These are phyloP conservation scores for Chlorella sp. DNA, from an alignment of 139 green algal species.

Conservation along the genomic window DNA sequence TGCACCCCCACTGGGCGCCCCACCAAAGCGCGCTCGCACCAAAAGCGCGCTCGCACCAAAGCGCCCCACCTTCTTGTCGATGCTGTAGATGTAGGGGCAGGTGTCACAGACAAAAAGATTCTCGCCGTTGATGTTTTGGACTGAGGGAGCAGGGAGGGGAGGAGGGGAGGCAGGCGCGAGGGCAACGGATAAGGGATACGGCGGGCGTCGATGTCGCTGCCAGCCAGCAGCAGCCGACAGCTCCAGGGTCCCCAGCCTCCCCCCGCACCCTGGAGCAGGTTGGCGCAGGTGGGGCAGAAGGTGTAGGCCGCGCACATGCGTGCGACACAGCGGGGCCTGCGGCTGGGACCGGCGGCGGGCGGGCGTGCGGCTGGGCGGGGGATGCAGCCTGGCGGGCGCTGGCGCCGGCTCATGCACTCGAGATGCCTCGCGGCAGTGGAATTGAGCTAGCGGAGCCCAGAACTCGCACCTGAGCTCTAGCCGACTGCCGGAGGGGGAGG, in stretches of 20 bases:
- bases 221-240: not conserved
- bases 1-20: not conserved
- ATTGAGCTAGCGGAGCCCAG: too few relatives aligned
- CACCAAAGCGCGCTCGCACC: not conserved
- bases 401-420: too few relatives aligned
- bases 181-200: not conserved
- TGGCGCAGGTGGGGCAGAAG: constrained; percentile 89
- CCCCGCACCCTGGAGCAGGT: constrained; percentile 77
- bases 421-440: too few relatives aligned
- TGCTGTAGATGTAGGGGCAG: constrained; percentile 86
- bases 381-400: too few relatives aligned
- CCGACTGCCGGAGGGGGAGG: too few relatives aligned
- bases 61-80: constrained; percentile 63
- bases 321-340: not conserved
- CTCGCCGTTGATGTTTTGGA: constrained; percentile 62
- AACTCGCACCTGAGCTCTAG: too few relatives aligned
- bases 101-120: constrained; percentile 79
- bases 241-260: not conserved
- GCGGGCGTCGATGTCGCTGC: not conserved
- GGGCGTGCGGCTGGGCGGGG: too few relatives aligned
- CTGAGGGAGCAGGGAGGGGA: constrained; percentile 32
- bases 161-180: not conserved
- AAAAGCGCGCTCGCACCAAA: not conserved
- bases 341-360: too few relatives aligned
- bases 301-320: constrained; percentile 24